Percentiles rank a stretch among this genome's conserved stretches.
These are phyloP conservation scores for Lasiodiplodia sp. DNA, from an alignment of 2,329 filamentous ascomycete species.

Conservation along the genomic window DNA sequence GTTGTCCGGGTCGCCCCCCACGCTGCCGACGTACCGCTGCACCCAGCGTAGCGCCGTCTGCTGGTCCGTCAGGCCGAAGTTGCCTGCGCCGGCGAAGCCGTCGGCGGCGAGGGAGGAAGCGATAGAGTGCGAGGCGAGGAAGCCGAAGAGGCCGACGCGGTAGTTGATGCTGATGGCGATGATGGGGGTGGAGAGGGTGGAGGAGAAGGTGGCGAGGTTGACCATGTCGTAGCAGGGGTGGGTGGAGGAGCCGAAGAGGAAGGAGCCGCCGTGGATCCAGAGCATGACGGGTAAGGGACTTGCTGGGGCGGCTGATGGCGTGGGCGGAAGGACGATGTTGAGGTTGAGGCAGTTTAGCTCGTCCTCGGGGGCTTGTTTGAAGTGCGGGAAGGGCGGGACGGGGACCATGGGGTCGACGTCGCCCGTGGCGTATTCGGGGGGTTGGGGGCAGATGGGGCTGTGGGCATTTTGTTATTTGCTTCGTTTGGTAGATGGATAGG, in stretches of 20 bases:
- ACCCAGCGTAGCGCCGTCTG: slow-evolving; percentile 55
- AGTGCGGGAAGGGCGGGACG: neutral
- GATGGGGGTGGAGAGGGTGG: slow-evolving; percentile 60
- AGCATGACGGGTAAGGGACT: slow-evolving; percentile 52
- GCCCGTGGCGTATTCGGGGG: neutral
- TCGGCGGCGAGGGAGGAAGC: slow-evolving; percentile 59
- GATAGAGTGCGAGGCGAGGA: slow-evolving; percentile 56
- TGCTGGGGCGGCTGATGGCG: too few species aligned
- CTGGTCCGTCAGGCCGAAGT: slow-evolving; percentile 55
- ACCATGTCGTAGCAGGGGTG: slow-evolving; percentile 40
- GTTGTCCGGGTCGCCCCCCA: slow-evolving; percentile 49
- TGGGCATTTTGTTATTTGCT: neutral
- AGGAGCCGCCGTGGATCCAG: slow-evolving; percentile 30
- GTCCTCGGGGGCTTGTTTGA: neutral
- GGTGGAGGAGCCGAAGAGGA: slow-evolving; percentile 29
- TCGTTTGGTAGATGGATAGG: too few species aligned
- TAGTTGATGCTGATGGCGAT: slow-evolving; percentile 82
- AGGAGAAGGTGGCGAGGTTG: slow-evolving; percentile 35
- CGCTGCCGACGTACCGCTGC: slow-evolving; percentile 50
- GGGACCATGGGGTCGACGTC: neutral
- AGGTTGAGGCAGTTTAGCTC: neutral
- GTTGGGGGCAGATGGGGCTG: neutral
- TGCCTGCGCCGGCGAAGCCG: slow-evolving; percentile 54
- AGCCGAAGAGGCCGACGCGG: slow-evolving; percentile 76
- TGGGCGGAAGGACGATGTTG: neutral